Base-by-base conservation (phyloP, 345 rosid genomes). In the Carallia brachiata region DNA sequence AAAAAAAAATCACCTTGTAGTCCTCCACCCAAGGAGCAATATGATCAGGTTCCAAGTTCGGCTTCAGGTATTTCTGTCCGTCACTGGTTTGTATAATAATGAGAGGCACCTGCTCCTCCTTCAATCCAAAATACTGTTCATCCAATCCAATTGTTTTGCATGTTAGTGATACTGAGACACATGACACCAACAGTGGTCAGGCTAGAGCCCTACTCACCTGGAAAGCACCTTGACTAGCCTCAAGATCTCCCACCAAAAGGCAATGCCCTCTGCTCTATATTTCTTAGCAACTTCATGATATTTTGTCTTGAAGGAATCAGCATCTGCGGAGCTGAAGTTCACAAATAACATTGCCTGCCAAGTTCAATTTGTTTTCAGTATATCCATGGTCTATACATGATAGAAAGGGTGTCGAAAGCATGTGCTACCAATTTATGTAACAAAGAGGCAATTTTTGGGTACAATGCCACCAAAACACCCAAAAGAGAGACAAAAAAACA, bases 161-260 rank as follows among this genome's bases (percentile, higher is more conserved):
- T 6, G 31, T 73, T 28, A 70, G 55, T 60, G 56, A 44, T 60
- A 53, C 34, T n/a, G 47, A 66, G 5, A 39, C 37, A 6, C 23
- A 66, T 8, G 7, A 30, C 50, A 75, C 19, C 59, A 71, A 34
- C 62, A 48, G 28, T 65, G 37, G 36, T 72, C 48, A 36, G 62
- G 65, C 62, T 50, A 10, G 18, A 62, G 39, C 68, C 55, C 61
- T 34, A 74, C 82, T 18, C 58, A 95, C 99, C 96, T 92, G 92
- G 67, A 95, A 79, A 56, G 97, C 98, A 73, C 85, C 88, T 86
- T 92, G 83, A 87, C 96, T 83, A 58, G 82, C 87, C 63, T 92
- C 97, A n/a, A 86, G 52, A 73, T 95, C 98, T 79, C 98, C 99
- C 79, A 90, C 19, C 81, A 95, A 84, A 95, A 95, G 69, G 82